Conservation (phyloP, 768 basidiomycete genomes). For the Trametes meyenii region DNA sequence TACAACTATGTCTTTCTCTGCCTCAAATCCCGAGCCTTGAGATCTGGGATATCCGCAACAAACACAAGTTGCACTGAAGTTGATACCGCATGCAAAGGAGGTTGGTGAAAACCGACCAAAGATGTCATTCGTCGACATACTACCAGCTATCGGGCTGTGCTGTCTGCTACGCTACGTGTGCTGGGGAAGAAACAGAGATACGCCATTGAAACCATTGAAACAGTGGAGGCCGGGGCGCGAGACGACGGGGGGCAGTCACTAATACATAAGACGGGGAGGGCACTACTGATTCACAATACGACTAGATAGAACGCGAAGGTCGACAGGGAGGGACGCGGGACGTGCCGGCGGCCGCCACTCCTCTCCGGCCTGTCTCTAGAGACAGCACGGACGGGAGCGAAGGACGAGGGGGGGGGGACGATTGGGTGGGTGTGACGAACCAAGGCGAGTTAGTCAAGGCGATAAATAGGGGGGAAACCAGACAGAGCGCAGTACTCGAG, state of each 20-base stretch:
- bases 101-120: neutral
- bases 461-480: constrained; percentile 15
- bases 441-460: constrained; percentile 19
- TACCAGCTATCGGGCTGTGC: constrained; percentile 14
- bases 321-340: neutral
- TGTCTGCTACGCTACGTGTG: constrained; percentile 19
- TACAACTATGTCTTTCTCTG: constrained; percentile 14
- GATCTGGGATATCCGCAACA: no score
- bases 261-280: constrained; percentile 11
- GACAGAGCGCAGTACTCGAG: neutral
- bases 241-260: constrained; percentile 2
- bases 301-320: neutral
- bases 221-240: neutral
- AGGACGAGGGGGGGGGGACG: neutral
- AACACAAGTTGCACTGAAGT: no score
- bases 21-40: neutral
- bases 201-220: constrained; percentile 20
- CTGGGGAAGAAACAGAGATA: neutral
- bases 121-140: constrained; percentile 12
- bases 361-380: neutral
- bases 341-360: neutral
- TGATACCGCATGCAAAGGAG: no score
- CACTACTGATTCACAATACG: constrained; percentile 16
- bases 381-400: neutral
- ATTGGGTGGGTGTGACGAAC: neutral